These are phyloP conservation scores for Aristolochia californica DNA, from an alignment of 164 flowering plant species.

Conservation along the genomic window DNA sequence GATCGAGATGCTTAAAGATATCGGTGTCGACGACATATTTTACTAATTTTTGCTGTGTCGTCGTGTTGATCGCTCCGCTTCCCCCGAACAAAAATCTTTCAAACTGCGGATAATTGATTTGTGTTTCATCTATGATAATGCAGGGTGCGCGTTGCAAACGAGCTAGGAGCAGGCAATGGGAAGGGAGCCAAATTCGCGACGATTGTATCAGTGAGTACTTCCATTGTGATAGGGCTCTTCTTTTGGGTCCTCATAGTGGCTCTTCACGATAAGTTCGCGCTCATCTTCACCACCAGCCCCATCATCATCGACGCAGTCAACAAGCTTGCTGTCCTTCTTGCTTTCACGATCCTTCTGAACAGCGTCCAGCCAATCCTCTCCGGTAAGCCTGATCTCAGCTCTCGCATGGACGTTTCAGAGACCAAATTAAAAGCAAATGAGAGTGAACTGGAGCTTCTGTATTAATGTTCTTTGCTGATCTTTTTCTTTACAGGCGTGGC, in stretches of 20 bases:
- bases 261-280: constrained; percentile 26
- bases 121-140: not conserved
- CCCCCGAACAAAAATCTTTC: too few species aligned
- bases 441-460: too few species aligned
- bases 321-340: constrained; percentile 31
- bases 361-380: constrained; percentile 61
- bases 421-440: too few species aligned
- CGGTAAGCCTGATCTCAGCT: constrained; percentile 15
- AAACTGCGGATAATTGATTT: too few species aligned
- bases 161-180: constrained; percentile 58
- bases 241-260: constrained; percentile 25
- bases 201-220: constrained; percentile 27
- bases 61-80: too few species aligned
- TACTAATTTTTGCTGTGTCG: too few species aligned
- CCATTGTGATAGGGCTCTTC: constrained; percentile 33
- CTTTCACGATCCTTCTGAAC: constrained; percentile 47
- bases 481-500: constrained; percentile 43
- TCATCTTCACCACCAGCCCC: constrained; percentile 36
- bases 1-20: too few species aligned
- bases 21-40: too few species aligned
- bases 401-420: not conserved
- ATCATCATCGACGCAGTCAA: constrained; percentile 24
- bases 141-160: constrained; percentile 66
- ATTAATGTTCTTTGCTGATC: too few species aligned
- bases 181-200: constrained; percentile 53